These are phyloP conservation scores for Phytophthora litchii DNA, from an alignment of 352 stramenopile genomes.

Conservation along the genomic window DNA sequence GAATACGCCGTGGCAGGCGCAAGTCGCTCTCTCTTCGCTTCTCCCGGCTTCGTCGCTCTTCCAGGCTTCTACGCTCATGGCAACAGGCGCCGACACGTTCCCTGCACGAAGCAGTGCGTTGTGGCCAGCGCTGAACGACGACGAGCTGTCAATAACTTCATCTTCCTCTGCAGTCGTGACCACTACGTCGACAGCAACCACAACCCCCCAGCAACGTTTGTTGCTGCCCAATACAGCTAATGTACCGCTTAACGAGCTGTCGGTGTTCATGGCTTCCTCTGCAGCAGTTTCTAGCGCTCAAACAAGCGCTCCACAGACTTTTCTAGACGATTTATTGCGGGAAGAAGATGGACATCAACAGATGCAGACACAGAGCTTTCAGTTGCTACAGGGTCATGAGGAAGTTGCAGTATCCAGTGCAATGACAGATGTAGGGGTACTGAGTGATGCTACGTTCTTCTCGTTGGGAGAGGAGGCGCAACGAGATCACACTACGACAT, in stretches of 20 bases:
- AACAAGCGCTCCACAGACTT: slow-evolving; percentile 20
- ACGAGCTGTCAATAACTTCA: slow-evolving; percentile 9
- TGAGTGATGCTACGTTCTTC: slow-evolving; percentile 29
- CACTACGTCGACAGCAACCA: slow-evolving; percentile 1
- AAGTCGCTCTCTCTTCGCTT: slow-evolving; percentile 7
- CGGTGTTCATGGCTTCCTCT: slow-evolving; percentile 34
- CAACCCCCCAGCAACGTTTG: slow-evolving; percentile 9
- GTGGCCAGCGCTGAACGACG: slow-evolving; percentile 24
- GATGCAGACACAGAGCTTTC: slow-evolving; percentile 9
- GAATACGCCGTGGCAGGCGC: slow-evolving; percentile 3
- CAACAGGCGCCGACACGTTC: slow-evolving; percentile 18
- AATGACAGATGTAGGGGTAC: slow-evolving; percentile 15
- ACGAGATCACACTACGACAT: slow-evolving; percentile 7
- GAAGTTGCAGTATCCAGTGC: slow-evolving; percentile 11
- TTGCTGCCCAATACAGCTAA: slow-evolving; percentile 9
- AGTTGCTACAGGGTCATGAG: slow-evolving; percentile 18
- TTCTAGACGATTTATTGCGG: slow-evolving; percentile 54
- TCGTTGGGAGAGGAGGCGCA: slow-evolving; percentile 17
- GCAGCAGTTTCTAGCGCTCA: slow-evolving; percentile 1
- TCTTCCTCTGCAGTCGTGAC: background rate
- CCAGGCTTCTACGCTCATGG: slow-evolving; percentile 4
- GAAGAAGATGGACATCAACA: slow-evolving; percentile 25
- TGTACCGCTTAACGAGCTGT: slow-evolving; percentile 36
- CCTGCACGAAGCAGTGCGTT: slow-evolving; percentile 10
- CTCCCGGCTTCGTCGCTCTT: background rate